Evolutionary conservation across 768 basidiomycete species (phyloP).

Genomic region (Phlebiopsis flavidoalba): DNA sequence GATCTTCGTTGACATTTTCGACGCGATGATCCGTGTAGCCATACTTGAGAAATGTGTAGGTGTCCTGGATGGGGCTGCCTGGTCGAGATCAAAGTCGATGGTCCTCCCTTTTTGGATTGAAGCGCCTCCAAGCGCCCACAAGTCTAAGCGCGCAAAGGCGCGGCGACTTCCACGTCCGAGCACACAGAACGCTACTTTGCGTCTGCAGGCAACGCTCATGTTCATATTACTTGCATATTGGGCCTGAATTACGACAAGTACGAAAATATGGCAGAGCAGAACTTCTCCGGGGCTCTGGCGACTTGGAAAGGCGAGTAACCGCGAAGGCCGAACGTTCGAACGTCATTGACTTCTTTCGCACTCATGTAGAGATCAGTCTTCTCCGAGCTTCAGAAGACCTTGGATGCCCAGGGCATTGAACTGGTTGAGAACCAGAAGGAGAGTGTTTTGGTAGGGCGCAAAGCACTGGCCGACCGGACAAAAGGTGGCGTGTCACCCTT

Average conservation of each 20-base stretch:
- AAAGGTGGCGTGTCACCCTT: slow-evolving; percentile 59
- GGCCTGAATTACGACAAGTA: not conserved
- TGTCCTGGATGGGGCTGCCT: not conserved
- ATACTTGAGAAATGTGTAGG: not conserved
- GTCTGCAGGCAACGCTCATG: not conserved
- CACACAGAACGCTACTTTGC: not conserved
- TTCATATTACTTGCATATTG: not conserved
- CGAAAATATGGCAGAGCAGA: slow-evolving; percentile 49
- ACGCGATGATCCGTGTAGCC: not conserved
- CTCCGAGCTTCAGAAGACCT: slow-evolving; percentile 84
- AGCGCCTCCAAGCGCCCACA: slow-evolving; percentile 4
- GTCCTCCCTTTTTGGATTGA: not conserved
- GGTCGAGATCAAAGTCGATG: not conserved
- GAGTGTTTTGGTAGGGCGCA: slow-evolving; percentile 87
- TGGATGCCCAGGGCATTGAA: slow-evolving; percentile 91
- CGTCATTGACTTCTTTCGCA: not conserved
- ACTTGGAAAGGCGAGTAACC: slow-evolving; percentile 83
- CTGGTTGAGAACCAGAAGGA: slow-evolving; percentile 99
- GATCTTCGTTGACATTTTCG: not conserved
- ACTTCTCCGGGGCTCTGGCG: slow-evolving; percentile 88
- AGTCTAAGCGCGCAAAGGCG: not conserved
- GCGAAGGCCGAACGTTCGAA: not conserved
- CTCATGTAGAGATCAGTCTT: slow-evolving; percentile 72
- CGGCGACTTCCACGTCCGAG: not conserved
- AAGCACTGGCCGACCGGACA: slow-evolving; percentile 91